Evolutionary conservation across 2,329 filamentous ascomycete genomes (phyloP).

Genomic region (Aspergillus viridinutans): DNA sequence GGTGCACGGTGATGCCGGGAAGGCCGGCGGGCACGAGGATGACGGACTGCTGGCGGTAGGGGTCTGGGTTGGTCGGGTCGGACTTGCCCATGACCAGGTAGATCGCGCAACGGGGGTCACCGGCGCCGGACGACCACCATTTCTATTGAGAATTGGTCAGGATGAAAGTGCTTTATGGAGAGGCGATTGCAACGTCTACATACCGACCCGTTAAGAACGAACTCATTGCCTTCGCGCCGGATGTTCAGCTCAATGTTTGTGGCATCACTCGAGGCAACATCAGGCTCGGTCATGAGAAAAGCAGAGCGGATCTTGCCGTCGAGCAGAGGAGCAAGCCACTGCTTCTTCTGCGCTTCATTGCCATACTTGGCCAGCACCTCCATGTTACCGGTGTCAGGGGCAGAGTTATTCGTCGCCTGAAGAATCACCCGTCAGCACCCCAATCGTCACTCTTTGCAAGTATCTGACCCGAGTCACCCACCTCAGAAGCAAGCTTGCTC

Average conservation of each 20-base stretch:
- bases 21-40: slow-evolving; percentile 77
- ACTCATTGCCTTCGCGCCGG: slow-evolving; percentile 75
- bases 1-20: slow-evolving; percentile 84
- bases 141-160: slow-evolving; percentile 55
- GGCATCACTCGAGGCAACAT: slow-evolving; percentile 83
- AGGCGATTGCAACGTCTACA: slow-evolving; percentile 22
- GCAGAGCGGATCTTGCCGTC: slow-evolving; percentile 82
- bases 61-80: slow-evolving; percentile 67
- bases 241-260: slow-evolving; percentile 89
- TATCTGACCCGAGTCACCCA: slow-evolving; percentile 11
- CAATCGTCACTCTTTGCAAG: neutral
- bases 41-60: slow-evolving; percentile 90
- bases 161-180: neutral
- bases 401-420: slow-evolving; percentile 77
- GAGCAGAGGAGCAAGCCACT: slow-evolving; percentile 78
- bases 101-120: slow-evolving; percentile 84
- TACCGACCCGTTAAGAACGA: slow-evolving; percentile 83
- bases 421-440: neutral
- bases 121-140: slow-evolving; percentile 98
- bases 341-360: slow-evolving; percentile 74
- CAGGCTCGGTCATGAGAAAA: slow-evolving; percentile 91
- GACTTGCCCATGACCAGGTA: slow-evolving; percentile 98
- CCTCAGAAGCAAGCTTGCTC: slow-evolving; percentile 74
- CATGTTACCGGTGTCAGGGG: slow-evolving; percentile 94
- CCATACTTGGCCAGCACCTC: slow-evolving; percentile 91